Base-by-base conservation (phyloP, 805 yeast genomes). In the Candida caryicola region DNA sequence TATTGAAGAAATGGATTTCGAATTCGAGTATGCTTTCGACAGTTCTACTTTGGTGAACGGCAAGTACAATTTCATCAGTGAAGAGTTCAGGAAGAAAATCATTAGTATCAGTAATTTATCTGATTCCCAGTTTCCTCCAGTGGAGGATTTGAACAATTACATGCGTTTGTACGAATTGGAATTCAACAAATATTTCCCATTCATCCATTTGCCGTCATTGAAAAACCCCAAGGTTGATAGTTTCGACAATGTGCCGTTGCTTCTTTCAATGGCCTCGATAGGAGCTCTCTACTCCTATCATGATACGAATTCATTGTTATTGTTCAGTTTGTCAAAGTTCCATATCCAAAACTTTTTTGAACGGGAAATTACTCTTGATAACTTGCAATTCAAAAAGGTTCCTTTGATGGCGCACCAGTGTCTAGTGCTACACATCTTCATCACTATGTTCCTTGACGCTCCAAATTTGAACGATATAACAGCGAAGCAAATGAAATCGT, bases 281-380 rank as follows among this genome's bases (percentile, higher is more conserved):
- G 98, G 98, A 30, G 95, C 96, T 0, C 69, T 90, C 16, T 87
- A 85, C 52, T 79, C 87, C 0, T 87, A 84, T 62, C 89, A 85
- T 52, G 84, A 88, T 23, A 64, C 81, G 26, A 85, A 85, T 54
- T 85, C 96, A 0, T 71, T 82, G 50, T 66, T 84, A 7, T 60
- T 85, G 41, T 83, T 82, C 57, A 82, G 82, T 52, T 73, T 85
- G 41, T 73, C 86, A 13, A 76, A 85, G 52, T 76, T 67, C 39
- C 77, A 82, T 46, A 77, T 84, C 39, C 87, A 83, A 53, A 76
- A 75, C 44, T 78, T 73, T 46, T 73, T 85, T 67, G 88, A 81
- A 48, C 62, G 61, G 31, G 72, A 69, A 55, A 66, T 59, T 52
- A 71, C 68, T 39, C 59, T 52, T 51, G 69, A 63, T 47, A 73